Base-by-base conservation (phyloP, 169 alveolate species). In the Plasmodium knowlesi region DNA sequence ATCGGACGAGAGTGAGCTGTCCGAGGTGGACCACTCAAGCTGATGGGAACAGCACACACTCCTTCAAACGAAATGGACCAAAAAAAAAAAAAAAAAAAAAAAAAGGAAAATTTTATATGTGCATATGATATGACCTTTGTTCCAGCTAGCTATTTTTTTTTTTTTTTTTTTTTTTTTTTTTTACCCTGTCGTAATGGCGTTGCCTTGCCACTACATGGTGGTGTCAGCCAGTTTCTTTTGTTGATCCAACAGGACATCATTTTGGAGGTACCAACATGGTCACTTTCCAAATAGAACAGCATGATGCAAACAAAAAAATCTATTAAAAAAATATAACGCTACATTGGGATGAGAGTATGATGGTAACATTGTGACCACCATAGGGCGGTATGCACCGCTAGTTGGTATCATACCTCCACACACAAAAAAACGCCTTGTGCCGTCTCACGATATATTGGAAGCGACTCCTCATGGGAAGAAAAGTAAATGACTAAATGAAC, bases 1-100 rank as follows among this genome's bases (percentile, higher is more conserved):
- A 10, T 85, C 93, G n/a, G 93, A 85, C 46, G 61, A 85, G 54
- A 85, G 93, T 76, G 93, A 85, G 67, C 34, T 85, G 25, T 85
- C 93, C 3, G 93, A 85, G 71, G 37, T 39, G 25, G 93, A 85
- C 71, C 84, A 85, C 67, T 74, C 78, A 61, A 32, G 70, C 46
- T 82, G 73, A 61, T 4, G 28, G 32, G 57, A 14, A 12, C 4
- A 76, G 30, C 41, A 32, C 83, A 1, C 61, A 37, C 30, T 6
- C 76, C 1, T 19, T 79, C 8, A 3, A 32, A 6, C 1, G 30
- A 79, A 6, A 41, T 78, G 67, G n/a, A 41, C 73, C 30, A 8
- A 84, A 72, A 71, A 84, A 73, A 73, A 41, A 50, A 85, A 85
- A 41, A 50, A 85, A 85, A 8, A 84, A 72, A 46, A 74, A 84